phyloP scores from a whole-genome alignment of 306 rosid species.

The Cajanus cajan region DNA sequence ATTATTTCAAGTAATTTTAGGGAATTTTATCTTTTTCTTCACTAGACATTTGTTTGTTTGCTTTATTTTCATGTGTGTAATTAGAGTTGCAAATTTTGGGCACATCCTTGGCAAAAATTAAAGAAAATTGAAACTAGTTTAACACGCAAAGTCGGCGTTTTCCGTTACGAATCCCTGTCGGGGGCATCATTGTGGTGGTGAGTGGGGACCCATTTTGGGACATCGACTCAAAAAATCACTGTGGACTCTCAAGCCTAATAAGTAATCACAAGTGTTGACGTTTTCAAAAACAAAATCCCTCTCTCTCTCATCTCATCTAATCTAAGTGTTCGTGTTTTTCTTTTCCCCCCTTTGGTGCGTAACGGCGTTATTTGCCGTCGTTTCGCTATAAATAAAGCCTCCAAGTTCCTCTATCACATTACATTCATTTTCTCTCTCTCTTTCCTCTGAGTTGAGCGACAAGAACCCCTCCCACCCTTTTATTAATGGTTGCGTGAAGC shows the following conservation, averaged over 20 bases:
- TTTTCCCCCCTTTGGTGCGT: neutral
- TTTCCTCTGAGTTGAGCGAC: constrained; percentile 22
- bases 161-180: constrained; percentile 53
- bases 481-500: constrained; percentile 73
- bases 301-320: too few species aligned
- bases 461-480: neutral
- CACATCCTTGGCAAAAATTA: neutral
- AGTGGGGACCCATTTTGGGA: constrained; percentile 2
- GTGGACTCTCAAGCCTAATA: constrained; percentile 16
- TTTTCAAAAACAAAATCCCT: constrained; percentile 14
- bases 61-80: neutral
- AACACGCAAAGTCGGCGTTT: constrained; percentile 44
- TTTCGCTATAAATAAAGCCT: constrained; percentile 56
- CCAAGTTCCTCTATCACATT: constrained; percentile 5
- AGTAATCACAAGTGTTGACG: constrained; percentile 50
- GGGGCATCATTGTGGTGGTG: constrained; percentile 23
- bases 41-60: neutral
- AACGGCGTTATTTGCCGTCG: constrained; percentile 82
- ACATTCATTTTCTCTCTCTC: constrained; percentile 31
- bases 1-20: neutral
- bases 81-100: neutral
- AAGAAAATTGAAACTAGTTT: neutral
- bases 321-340: neutral
- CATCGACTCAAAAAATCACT: constrained; percentile 49
- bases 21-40: neutral